These are phyloP conservation scores for Fusarium beomiforme DNA, from an alignment of 2,329 filamentous ascomycete genomes.

Conservation along the genomic window DNA sequence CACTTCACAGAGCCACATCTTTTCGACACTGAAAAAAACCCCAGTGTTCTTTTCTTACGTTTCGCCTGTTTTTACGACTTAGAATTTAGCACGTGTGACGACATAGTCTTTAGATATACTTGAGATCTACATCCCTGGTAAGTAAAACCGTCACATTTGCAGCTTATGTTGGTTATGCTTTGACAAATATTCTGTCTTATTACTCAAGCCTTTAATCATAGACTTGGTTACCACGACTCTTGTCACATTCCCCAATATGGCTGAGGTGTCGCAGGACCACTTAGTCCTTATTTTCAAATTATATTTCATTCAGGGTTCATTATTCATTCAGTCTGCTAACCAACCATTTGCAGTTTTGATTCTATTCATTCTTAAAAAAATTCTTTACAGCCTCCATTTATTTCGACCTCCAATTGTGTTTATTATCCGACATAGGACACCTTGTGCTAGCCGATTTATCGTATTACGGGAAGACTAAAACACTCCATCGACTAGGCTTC, in stretches of 20 bases:
- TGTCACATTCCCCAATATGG: constrained; percentile 15
- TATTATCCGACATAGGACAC: constrained; percentile 7
- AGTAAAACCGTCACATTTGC: constrained; percentile 18
- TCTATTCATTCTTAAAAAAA: constrained; percentile 31
- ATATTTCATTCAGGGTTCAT: constrained; percentile 20
- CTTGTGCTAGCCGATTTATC: constrained; percentile 3
- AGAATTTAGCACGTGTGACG: constrained; percentile 44
- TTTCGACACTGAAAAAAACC: constrained; percentile 19
- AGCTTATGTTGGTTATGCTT: constrained; percentile 7
- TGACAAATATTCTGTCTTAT: constrained; percentile 9
- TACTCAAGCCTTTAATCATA: constrained; percentile 6
- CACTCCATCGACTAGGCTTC: not conserved
- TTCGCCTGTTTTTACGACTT: constrained; percentile 42
- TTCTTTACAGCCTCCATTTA: constrained; percentile 20
- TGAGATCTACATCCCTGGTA: constrained; percentile 42
- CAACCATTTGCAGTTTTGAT: constrained; percentile 36
- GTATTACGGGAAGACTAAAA: not conserved
- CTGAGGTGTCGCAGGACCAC: constrained; percentile 20
- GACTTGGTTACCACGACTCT: constrained; percentile 5
- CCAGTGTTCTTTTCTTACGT: constrained; percentile 31
- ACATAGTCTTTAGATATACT: constrained; percentile 43
- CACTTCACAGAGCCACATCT: constrained; percentile 34
- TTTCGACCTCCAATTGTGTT: constrained; percentile 5
- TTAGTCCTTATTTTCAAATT: constrained; percentile 24
- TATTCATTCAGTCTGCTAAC: constrained; percentile 35